These are phyloP conservation scores for Nitzschia sp. DNA, from an alignment of 108 stramenopile species.

Conservation along the genomic window DNA sequence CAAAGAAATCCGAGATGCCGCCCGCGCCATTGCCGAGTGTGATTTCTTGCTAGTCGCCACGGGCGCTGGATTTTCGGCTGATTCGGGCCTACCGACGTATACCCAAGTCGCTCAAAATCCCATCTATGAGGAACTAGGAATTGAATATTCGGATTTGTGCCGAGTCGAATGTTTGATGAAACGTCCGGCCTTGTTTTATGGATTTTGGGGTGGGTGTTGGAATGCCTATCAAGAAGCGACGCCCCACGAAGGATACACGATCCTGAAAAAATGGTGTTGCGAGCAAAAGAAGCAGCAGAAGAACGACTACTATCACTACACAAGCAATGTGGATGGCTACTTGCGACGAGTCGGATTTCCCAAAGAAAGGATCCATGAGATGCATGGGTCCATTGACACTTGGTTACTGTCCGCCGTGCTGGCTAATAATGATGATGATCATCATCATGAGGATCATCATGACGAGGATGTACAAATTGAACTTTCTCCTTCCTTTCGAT, in stretches of 20 bases:
- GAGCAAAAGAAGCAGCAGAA: constrained; percentile 3
- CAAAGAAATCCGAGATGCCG: constrained; percentile 19
- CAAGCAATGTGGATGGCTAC: constrained; percentile 61
- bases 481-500: background rate
- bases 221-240: constrained; percentile 33
- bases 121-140: background rate
- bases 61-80: constrained; percentile 58
- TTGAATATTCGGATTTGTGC: constrained; percentile 47
- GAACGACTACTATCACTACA: constrained; percentile 44
- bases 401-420: background rate
- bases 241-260: constrained; percentile 57
- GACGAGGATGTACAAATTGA: background rate
- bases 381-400: constrained; percentile 36
- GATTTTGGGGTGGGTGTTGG: constrained; percentile 48
- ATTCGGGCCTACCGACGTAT: constrained; percentile 53
- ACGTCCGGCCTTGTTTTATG: constrained; percentile 33
- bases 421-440: background rate
- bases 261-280: constrained; percentile 50
- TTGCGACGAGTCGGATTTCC: constrained; percentile 40
- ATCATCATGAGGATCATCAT: no score
- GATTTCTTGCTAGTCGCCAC: constrained; percentile 52
- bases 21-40: constrained; percentile 20
- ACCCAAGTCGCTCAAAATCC: constrained; percentile 17
- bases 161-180: constrained; percentile 33
- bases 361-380: constrained; percentile 34